A percentile compares a stretch with the other conserved stretches of the same genome.
phyloP scores from a whole-genome alignment of 257 asterid genomes.

The Salvia rosmarinus region DNA sequence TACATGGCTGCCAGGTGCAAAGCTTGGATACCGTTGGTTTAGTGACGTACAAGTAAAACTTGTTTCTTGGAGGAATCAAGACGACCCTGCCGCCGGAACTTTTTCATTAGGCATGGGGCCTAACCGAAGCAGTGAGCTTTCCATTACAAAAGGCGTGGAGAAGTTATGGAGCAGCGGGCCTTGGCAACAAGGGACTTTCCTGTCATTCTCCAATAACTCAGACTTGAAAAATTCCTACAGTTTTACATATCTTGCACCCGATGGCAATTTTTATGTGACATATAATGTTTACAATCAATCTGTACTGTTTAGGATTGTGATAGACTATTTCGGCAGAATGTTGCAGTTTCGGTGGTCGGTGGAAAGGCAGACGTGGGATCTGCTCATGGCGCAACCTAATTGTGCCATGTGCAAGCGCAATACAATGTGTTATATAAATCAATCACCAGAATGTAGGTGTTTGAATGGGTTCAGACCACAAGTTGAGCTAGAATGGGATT shows the following conservation, averaged over 20 bases:
- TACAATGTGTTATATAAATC: conserved; percentile 22
- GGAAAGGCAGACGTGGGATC: neutral
- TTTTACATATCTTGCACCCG: conserved; percentile 21
- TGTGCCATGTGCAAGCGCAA: conserved; percentile 27
- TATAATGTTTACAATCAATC: conserved; percentile 28
- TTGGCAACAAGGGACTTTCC: conserved; percentile 33
- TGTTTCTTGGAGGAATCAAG: conserved; percentile 48
- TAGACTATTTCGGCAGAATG: neutral
- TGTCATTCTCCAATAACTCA: too few relatives aligned
- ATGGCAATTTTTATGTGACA: neutral
- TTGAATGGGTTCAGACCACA: conserved; percentile 26
- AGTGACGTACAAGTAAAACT: conserved; percentile 17
- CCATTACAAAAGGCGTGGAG: neutral
- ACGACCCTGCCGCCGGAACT: conserved; percentile 45
- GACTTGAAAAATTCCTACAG: neutral
- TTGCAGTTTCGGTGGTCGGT: neutral
- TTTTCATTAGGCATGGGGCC: conserved; percentile 39
- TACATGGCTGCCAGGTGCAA: conserved; percentile 53
- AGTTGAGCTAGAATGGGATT: conserved; percentile 14
- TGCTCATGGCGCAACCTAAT: neutral
- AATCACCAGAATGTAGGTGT: conserved; percentile 28
- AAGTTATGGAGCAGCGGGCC: conserved; percentile 47
- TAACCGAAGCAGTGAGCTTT: conserved; percentile 39
- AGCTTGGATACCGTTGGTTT: conserved; percentile 36
- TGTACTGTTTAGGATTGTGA: conserved; percentile 25